phyloP scores from a whole-genome alignment of 805 yeast species.

The Ogataea naganishii region DNA sequence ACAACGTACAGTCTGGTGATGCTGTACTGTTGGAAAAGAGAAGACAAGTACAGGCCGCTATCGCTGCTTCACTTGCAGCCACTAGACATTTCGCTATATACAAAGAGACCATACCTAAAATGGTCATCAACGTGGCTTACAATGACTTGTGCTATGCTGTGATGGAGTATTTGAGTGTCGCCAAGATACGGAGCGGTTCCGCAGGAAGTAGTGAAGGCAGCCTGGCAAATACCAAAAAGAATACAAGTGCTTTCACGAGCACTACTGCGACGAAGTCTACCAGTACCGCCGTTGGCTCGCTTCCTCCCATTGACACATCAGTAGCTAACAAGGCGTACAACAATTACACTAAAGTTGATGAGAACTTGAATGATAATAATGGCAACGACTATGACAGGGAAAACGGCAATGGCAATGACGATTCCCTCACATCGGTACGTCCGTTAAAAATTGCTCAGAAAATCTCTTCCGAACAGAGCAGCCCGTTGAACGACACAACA shows the following conservation, averaged over 20 bases:
- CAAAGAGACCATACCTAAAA: constrained; percentile 54
- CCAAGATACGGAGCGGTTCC: too few relatives aligned
- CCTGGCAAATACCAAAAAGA: not conserved
- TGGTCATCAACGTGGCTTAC: constrained; percentile 66
- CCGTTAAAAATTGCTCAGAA: constrained; percentile 64
- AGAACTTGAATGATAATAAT: too few relatives aligned
- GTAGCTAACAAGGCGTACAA: too few relatives aligned
- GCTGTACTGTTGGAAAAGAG: constrained; percentile 25
- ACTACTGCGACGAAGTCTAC: constrained; percentile 1
- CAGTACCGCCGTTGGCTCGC: too few relatives aligned
- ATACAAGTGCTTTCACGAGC: not conserved
- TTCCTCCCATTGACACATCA: too few relatives aligned
- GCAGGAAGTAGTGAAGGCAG: too few relatives aligned
- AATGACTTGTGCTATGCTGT: constrained; percentile 63
- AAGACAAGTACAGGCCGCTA: constrained; percentile 51
- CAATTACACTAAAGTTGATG: too few relatives aligned
- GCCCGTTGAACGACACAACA: too few relatives aligned
- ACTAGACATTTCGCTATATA: constrained; percentile 67
- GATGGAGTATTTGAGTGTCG: constrained; percentile 50
- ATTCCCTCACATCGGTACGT: constrained; percentile 40
- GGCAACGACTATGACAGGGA: too few relatives aligned
- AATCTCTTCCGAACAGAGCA: constrained; percentile 26
- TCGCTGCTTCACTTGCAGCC: constrained; percentile 68
- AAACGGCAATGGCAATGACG: too few relatives aligned
- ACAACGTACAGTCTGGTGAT: constrained; percentile 2